Evolutionary conservation across 2,329 filamentous ascomycete genomes (phyloP).

Genomic region (Byssothecium circinans): DNA sequence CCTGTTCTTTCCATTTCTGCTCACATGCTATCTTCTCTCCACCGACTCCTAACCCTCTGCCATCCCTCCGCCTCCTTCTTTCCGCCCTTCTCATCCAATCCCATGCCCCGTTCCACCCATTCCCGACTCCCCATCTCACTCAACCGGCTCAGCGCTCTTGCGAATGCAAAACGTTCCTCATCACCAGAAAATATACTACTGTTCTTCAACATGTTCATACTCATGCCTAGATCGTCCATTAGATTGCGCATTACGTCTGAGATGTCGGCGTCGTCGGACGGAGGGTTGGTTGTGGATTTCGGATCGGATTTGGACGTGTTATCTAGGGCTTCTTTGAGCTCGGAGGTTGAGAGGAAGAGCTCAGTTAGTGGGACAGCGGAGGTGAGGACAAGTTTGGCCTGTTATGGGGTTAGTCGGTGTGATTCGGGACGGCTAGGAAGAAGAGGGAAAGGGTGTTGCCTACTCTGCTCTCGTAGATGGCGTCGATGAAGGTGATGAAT

Average conservation of each 20-base stretch:
- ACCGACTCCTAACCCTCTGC: constrained; percentile 65
- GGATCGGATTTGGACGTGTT: constrained; percentile 44
- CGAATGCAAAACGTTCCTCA: constrained; percentile 96
- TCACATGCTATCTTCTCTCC: constrained; percentile 56
- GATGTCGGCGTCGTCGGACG: constrained; percentile 49
- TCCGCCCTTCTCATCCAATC: constrained; percentile 65
- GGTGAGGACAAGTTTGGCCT: constrained; percentile 94
- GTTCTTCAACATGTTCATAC: constrained; percentile 80
- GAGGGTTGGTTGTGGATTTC: constrained; percentile 44
- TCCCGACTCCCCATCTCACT: constrained; percentile 92
- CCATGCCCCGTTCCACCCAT: constrained; percentile 83
- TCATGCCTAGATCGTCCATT: constrained; percentile 86
- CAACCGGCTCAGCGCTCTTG: constrained; percentile 78
- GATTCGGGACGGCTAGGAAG: no score
- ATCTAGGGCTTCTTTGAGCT: constrained; percentile 49
- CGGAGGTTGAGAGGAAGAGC: constrained; percentile 73
- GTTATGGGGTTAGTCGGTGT: constrained; percentile 30
- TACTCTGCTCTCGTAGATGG: constrained; percentile 78
- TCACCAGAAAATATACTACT: constrained; percentile 89
- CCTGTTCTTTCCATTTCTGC: background rate
- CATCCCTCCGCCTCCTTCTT: constrained; percentile 67
- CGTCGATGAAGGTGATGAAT: constrained; percentile 98
- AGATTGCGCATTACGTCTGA: constrained; percentile 74
- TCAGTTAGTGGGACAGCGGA: constrained; percentile 81
- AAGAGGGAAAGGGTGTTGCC: constrained; percentile 13